These are phyloP conservation scores for Syzygium jambos DNA, from an alignment of 345 rosid species.

Conservation along the genomic window DNA sequence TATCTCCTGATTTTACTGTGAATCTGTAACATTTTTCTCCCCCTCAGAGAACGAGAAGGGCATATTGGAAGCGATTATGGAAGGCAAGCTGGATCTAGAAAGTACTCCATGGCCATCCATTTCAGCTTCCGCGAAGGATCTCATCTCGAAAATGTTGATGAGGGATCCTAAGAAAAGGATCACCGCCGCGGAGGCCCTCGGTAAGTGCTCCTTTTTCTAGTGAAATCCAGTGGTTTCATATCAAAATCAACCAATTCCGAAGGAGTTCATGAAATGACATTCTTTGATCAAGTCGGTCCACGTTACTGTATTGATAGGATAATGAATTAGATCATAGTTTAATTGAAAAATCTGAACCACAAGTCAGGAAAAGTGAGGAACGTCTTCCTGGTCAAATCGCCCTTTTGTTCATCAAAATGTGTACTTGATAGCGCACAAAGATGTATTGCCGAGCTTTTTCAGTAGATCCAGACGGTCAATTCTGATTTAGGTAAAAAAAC, in stretches of 20 bases:
- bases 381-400: not conserved
- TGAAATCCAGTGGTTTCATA: not conserved
- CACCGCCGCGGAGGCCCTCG: constrained; percentile 67
- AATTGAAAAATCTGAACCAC: not conserved
- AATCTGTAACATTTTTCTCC: not conserved
- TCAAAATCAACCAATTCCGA: not conserved
- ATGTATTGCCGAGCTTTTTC: not conserved
- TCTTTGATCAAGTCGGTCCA: not conserved
- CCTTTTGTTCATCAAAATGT: not conserved
- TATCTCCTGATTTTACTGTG: not conserved
- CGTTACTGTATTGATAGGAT: not conserved
- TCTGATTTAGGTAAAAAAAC: not conserved
- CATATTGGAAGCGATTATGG: constrained; percentile 41
- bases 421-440: not conserved
- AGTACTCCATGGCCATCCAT: constrained; percentile 71
- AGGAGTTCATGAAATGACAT: not conserved
- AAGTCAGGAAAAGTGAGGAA: not conserved
- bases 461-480: not conserved
- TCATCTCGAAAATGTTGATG: constrained; percentile 53
- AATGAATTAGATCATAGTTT: not conserved
- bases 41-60: constrained; percentile 58
- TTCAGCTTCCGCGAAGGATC: constrained; percentile 73
- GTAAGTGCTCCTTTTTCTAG: constrained; percentile 22
- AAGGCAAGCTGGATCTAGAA: constrained; percentile 56
- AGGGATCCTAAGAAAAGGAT: constrained; percentile 68